Base-by-base conservation (phyloP, 306 rosid genomes). In the Lotus japonicus region DNA sequence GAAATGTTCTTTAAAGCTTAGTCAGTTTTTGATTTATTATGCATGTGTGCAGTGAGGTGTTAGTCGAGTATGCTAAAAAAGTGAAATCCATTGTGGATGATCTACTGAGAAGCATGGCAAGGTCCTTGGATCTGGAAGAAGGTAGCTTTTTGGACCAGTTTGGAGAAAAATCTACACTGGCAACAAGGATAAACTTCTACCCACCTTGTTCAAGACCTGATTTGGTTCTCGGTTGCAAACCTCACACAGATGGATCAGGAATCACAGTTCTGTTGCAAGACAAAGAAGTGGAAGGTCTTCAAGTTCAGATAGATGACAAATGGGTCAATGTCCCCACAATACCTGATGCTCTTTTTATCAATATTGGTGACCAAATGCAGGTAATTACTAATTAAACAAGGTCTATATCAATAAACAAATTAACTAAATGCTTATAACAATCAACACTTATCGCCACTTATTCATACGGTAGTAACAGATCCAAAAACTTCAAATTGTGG, bases 301-400 rank as follows among this genome's bases (percentile, higher is more conserved):
- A 81, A 81, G 19, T 88, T 62, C 41, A 79, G 16, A 13, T 77
- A 13, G 75, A 85, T 41, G 81, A 66, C 10, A 54, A 36, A 48
- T 88, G 89, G 91, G 44, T 75, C 64, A 81, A 71, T 49, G 89
- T 85, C 15, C 95, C 90, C 39, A 45, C 84, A n/a, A 64, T 85
- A 6, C 73, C 83, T 63, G 73, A 83, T 41, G 89, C 95, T 54
- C 68, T 88, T 41, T 52, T 88, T 13, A 80, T 85, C 80, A 88
- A 88, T 75, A 78, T 83, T 45, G 91, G 91, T 4, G 91, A 83
- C 60, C 91, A 81, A 80, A 72, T 88, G 88, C 87, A 84, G 92
- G 89, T n/a, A n/a, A n/a, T n/a, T n/a, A n/a, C n/a, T n/a, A n/a
- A n/a, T n/a, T 80, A 70, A 42, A 14, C 19, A 50, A 7, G 13